These are phyloP conservation scores for Diutina mesorugosa DNA, from an alignment of 1,139 yeast genomes.

Conservation along the genomic window DNA sequence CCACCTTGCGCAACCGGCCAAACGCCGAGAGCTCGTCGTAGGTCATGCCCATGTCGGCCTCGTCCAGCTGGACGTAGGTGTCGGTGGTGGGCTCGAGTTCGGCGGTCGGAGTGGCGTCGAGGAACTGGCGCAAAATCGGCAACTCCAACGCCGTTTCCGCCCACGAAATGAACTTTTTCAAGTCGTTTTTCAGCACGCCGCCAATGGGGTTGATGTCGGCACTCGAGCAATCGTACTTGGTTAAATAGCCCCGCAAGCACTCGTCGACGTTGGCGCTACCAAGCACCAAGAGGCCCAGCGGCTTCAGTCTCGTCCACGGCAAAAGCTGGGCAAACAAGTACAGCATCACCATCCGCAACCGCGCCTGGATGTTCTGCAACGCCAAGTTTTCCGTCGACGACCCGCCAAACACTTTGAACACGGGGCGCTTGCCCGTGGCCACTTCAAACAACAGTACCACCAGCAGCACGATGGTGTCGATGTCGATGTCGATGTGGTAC, in stretches of 20 bases:
- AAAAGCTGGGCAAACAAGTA: slow-evolving; percentile 86
- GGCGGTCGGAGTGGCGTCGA: slow-evolving; percentile 92
- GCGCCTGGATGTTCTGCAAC: slow-evolving; percentile 88
- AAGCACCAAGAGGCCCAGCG: slow-evolving; percentile 75
- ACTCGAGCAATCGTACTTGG: slow-evolving; percentile 92
- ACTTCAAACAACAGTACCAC: slow-evolving; percentile 68
- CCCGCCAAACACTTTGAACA: slow-evolving; percentile 90
- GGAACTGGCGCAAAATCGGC: slow-evolving; percentile 66
- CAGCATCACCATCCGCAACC: slow-evolving; percentile 87
- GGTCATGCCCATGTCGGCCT: slow-evolving; percentile 96
- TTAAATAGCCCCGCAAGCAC: slow-evolving; percentile 85
- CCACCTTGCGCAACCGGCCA: slow-evolving; percentile 86
- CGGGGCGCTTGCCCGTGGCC: slow-evolving; percentile 82
- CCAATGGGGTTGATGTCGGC: slow-evolving; percentile 98
- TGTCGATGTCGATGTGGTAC: slow-evolving; percentile 81
- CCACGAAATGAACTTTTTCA: slow-evolving; percentile 74
- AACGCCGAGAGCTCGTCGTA: slow-evolving; percentile 85
- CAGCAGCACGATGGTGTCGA: slow-evolving; percentile 72
- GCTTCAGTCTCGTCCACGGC: slow-evolving; percentile 75
- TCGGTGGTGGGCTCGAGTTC: slow-evolving; percentile 94
- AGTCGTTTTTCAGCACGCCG: slow-evolving; percentile 87
- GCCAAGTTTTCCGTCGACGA: slow-evolving; percentile 84
- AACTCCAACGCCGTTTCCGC: slow-evolving; percentile 56
- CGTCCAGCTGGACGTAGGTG: slow-evolving; percentile 89
- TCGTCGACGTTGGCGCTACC: slow-evolving; percentile 99